phyloP scores from a whole-genome alignment of 2,329 filamentous ascomycete genomes.

The Fusarium annulatum region DNA sequence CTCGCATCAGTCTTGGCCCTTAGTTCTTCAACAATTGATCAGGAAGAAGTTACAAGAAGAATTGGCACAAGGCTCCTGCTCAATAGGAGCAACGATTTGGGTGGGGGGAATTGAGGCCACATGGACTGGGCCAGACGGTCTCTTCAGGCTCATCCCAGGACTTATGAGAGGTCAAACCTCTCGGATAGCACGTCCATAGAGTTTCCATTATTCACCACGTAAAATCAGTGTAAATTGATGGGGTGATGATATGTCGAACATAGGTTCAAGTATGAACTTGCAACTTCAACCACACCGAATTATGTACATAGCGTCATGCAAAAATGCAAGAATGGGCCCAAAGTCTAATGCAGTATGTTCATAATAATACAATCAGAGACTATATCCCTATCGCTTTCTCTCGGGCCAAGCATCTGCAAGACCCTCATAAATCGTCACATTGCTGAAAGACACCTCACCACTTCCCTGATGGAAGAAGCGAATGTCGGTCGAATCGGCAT shows the following conservation, averaged over 20 bases:
- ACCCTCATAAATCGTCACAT: constrained; percentile 51
- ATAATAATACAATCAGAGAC: not conserved
- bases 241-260: not conserved
- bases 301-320: too few relatives aligned
- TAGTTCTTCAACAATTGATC: not conserved
- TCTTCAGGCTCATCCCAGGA: not conserved
- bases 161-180: not conserved
- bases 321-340: not conserved
- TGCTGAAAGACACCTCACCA: constrained; percentile 46
- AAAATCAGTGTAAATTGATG: not conserved
- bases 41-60: not conserved
- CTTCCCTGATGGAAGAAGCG: constrained; percentile 51
- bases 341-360: not conserved
- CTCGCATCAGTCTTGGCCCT: not conserved
- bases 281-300: too few relatives aligned
- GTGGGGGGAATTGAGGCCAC: not conserved
- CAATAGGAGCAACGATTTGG: not conserved
- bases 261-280: too few relatives aligned
- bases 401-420: constrained; percentile 54
- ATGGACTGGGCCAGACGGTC: not conserved
- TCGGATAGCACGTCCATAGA: not conserved
- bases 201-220: not conserved
- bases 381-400: constrained; percentile 28
- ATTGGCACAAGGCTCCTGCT: not conserved
- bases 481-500: constrained; percentile 48